Evolutionary conservation across 225 moss, liverwort and hornwort species (phyloP), one percentile per base, ranked within the genome.

Genomic region (Pseudisothecium myosuroides): DNA sequence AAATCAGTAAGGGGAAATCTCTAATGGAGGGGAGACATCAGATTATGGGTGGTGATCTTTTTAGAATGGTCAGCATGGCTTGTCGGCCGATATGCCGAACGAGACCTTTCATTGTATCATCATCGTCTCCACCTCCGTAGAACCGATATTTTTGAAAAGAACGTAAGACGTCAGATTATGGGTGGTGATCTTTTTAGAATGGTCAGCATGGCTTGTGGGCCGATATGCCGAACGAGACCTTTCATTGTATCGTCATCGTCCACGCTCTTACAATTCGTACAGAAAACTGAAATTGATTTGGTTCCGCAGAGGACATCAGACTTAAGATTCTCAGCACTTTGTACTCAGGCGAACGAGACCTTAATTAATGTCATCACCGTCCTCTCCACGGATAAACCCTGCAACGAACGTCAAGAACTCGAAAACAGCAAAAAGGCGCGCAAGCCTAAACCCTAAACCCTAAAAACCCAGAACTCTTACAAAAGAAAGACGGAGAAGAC

Each of bases 341-440:
- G 52, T 80, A 87, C 81, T 94, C 92, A 92, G 94, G 81, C 93
- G 92, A 94, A 93, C 93, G 89, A 95, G 92, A 92, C 91, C 94
- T 91, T 94, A 88, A 89, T 71, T 80, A 80, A 47, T 77, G 49
- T 89, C 93, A 88, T 93, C 95, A 87, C 87, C 36, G 90, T 91
- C 91, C 93, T 89, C 83, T 47, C 45, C 41, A 71, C 56, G 19
- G 43, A 7, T 2, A 61, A 29, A 9, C 26, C 37, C 28, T 1
- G 13, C 29, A 43, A n/a, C 0, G 15, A 16, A 7, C 7, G 20
- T 10, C 28, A 55, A 21, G 31, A 84, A 6, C 21, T 41, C 39
- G 2, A 14, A 41, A 29, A 39, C 9, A 10, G 68, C 11, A 8
- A 28, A 12, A 4, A 27, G 2, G 11, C 24, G 63, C 32, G 1